phyloP scores from a whole-genome alignment of 805 yeast species.

The Yarrowia deformans region DNA sequence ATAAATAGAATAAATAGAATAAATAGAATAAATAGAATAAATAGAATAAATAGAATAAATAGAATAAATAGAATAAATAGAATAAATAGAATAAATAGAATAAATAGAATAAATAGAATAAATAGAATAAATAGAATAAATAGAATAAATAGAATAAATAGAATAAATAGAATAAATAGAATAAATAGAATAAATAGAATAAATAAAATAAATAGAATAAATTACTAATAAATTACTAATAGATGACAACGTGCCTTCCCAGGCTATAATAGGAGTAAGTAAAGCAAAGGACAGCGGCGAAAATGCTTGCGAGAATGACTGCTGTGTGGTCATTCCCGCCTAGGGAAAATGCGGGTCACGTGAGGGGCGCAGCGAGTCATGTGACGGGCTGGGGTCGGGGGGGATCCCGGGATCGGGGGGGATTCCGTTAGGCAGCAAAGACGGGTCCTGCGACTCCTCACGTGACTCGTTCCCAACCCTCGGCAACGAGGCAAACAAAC shows the following conservation, averaged over 20 bases:
- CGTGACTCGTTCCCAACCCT: no score
- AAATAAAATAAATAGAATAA: conserved; percentile 22
- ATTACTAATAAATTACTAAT: neutral
- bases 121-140: conserved; percentile 15
- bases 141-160: conserved; percentile 16
- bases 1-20: conserved; percentile 19
- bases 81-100: conserved; percentile 17
- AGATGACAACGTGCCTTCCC: conserved; percentile 34
- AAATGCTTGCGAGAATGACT: conserved; percentile 23
- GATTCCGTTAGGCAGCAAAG: no score
- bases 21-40: conserved; percentile 19
- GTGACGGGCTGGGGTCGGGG: no score
- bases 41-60: conserved; percentile 21
- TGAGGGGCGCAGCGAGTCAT: no score
- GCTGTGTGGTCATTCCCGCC: conserved; percentile 33
- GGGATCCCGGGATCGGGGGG: no score
- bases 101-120: conserved; percentile 18
- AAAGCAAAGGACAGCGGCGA: conserved; percentile 33
- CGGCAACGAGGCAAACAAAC: conserved; percentile 3
- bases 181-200: conserved; percentile 18
- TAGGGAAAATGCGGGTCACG: conserved; percentile 1
- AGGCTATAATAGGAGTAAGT: conserved; percentile 27
- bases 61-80: conserved; percentile 18
- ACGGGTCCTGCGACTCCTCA: no score
- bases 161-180: conserved; percentile 18